Conservation (phyloP, 179 eudicot genomes). For the Spergularia azorica region DNA sequence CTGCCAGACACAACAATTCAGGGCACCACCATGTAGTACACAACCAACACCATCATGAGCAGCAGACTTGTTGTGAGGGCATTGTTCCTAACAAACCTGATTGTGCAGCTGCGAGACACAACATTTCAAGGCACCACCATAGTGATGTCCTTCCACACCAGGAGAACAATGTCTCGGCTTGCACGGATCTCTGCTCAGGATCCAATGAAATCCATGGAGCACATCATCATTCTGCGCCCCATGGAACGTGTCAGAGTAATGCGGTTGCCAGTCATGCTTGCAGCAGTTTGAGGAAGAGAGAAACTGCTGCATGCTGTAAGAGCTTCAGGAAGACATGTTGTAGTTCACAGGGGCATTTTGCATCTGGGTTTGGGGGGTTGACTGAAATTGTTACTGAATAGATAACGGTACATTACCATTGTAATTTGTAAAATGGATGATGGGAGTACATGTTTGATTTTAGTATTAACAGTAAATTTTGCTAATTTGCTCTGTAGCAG, state of each 20-base stretch:
- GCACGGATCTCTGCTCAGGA: slow-evolving; percentile 9
- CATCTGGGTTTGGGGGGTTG: slow-evolving; percentile 34
- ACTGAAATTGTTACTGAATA: slow-evolving; percentile 46
- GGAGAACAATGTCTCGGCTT: neutral
- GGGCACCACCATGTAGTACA: neutral
- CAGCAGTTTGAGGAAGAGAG: slow-evolving; percentile 30
- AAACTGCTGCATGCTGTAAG: slow-evolving; percentile 35
- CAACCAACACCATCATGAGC: too few relatives aligned
- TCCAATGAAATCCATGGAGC: slow-evolving; percentile 7
- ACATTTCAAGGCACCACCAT: too few relatives aligned
- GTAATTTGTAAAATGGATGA: slow-evolving; percentile 10
- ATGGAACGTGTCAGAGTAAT: slow-evolving; percentile 13
- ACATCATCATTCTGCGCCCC: slow-evolving; percentile 10
- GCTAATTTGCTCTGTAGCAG: neutral
- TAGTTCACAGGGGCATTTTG: slow-evolving; percentile 24
- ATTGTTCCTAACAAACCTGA: too few relatives aligned
- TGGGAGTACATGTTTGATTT: neutral
- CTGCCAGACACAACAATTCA: neutral
- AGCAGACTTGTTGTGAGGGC: too few relatives aligned
- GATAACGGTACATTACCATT: neutral
- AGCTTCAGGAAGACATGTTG: slow-evolving; percentile 43
- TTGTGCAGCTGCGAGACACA: too few relatives aligned
- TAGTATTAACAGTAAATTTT: slow-evolving; percentile 6
- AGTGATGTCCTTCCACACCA: neutral
- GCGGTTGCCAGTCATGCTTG: slow-evolving; percentile 29